Base-by-base conservation (phyloP, 768 basidiomycete species). In the Trametes villosa region DNA sequence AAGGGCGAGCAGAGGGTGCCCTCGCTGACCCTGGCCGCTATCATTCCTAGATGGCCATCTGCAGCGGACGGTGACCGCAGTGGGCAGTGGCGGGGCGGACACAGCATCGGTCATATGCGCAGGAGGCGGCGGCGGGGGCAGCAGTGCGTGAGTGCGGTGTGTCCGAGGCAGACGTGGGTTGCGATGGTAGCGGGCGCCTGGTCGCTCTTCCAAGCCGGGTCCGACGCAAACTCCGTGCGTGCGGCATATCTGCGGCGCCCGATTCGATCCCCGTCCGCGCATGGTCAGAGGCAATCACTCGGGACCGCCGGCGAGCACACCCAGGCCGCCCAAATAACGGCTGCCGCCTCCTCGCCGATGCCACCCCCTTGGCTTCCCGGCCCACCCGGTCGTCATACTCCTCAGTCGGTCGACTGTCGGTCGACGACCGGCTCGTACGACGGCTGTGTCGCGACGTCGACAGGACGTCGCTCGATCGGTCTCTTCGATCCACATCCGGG, bases 151-250 rank as follows among this genome's bases (percentile, higher is more conserved):
- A 36, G 26, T 22, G 26, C 44, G 20, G 22, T 46, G 31, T 26
- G 17, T 30, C 36, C 30, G 44, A 49, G 46, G 9, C 11, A 11
- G 27, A 57, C 56, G 38, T 29, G 29, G 54, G 56, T 57, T 57
- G 56, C 56, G 56, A 57, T 57, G 56, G 56, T 20, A 57, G 56
- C 56, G 29, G 15, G 45, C 38, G 56, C 56, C 38, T 40, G 27
- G 29, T 57, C 9, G 26, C 44, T 47, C 47, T 57, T 47, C 46
- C 46, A 22, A 17, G 34, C 13, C 55, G 40, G 18, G 29, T 31
- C 48, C 40, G 47, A 30, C 22, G 41, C 42, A 54, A 45, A 54
- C 42, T 54, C 53, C 53, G 36, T 38, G 15, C 46, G 47, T 41
- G 56, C 56, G 56, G 27, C 29, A 36, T 17, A 57, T 57, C 38